Evolutionary conservation across 805 yeast species (phyloP), one percentile per base, ranked within the genome.

Genomic region (Debaryomyces maramus): DNA sequence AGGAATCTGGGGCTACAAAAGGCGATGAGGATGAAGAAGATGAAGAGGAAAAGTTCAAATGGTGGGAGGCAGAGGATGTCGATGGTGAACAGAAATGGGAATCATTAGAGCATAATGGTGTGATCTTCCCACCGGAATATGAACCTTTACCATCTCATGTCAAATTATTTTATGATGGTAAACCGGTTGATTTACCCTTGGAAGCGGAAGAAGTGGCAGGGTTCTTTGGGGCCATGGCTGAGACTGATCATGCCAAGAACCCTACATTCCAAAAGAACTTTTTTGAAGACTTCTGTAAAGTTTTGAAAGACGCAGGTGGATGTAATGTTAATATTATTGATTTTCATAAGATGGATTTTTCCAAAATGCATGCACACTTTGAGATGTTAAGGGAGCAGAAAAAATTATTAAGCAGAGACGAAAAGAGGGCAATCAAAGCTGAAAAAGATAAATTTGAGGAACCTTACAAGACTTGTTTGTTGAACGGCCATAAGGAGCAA

Each of bases 171-270:
- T 90, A 91, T 54, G 84, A 85, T 50, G 88, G 87, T 0, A 73
- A 77, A 48, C 86, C 93, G 0, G 90, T 90, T 0, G 70, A 69
- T 20, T 70, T 91, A 42, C 91, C 96, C 1, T 65, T 69, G 1
- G 85, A 73, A 40, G 97, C 97, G 2, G 99, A 91, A 63, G 98
- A 91, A 61, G 97, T 91, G 24, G 98, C 97, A 0, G 97, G 97
- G 0, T 91, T 89, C 56, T 91, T 75, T 61, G 98, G 85, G 7
- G 96, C 96, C 5, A 74, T 91, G 79, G 47, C 90, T 32, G 89
- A 87, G 48, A 76, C 89, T 1, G 97, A 91, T 48, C 97, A 91
- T 63, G 93, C 89, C 9, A 76, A 81, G 46, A 91, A 89, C 55
- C 89, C 95, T 0, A 81, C 79, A 0, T 91, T 91, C 61, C 95